Percentiles rank a stretch among this genome's conserved stretches.
Conservation (phyloP, 495 filamentous ascomycete species). For the Penicillium manginii region DNA sequence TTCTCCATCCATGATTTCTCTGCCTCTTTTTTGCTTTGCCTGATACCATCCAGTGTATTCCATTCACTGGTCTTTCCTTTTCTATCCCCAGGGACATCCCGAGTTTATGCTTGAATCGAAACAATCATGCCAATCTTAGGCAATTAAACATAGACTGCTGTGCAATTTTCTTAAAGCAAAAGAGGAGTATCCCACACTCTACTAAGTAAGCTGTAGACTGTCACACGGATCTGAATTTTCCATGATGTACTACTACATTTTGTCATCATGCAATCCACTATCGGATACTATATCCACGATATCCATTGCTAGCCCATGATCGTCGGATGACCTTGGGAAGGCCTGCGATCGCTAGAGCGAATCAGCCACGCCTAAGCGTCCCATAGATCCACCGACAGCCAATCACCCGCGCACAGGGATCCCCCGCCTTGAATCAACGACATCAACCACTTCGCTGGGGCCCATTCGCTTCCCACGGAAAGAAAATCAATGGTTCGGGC, state of each 20-base stretch:
- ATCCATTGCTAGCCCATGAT: too few relatives aligned
- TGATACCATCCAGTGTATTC: conserved; percentile 17
- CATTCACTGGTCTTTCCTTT: conserved; percentile 1
- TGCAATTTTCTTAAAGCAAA: neutral
- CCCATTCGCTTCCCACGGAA: neutral
- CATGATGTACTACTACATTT: too few relatives aligned
- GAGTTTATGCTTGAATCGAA: neutral
- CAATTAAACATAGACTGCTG: neutral
- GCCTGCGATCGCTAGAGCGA: neutral
- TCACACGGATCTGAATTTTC: too few relatives aligned
- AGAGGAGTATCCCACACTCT: too few relatives aligned
- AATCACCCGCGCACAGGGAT: conserved; percentile 21
- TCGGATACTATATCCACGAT: too few relatives aligned
- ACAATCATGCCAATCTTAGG: neutral
- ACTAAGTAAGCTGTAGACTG: too few relatives aligned
- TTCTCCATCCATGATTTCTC: conserved; percentile 3
- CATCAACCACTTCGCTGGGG: conserved; percentile 5
- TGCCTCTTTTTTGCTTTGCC: conserved; percentile 5
- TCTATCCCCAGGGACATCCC: neutral
- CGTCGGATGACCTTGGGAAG: too few relatives aligned
- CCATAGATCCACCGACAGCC: conserved; percentile 21
- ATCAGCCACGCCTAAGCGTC: neutral
- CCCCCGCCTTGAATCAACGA: conserved; percentile 21
- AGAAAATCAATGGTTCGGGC: conserved; percentile 7
- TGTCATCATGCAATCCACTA: too few relatives aligned